Base-by-base conservation (phyloP, 495 filamentous ascomycete species). In the Chaetomium cochliodes region DNA sequence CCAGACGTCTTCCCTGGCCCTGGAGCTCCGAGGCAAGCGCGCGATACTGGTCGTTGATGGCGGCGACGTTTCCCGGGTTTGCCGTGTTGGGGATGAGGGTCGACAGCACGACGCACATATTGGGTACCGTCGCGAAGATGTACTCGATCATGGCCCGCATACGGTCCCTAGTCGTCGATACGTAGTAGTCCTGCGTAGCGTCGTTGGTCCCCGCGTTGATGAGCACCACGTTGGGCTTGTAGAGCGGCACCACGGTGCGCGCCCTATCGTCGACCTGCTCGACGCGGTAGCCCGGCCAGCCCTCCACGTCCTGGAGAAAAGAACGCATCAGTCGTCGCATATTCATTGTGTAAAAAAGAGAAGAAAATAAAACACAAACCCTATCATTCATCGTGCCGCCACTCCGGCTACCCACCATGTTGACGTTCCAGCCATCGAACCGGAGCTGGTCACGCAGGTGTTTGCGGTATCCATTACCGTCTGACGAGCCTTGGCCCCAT, bases 361-460 rank as follows among this genome's bases (percentile, higher is more conserved):
- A 52, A 26, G 8, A 23, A 28, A 23, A 25, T 33, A 37, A 25
- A 22, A 15, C 7, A 77, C 72, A 16, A 74, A 60, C 78, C 67
- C 82, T 82, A 61, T 85, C 74, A 26, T 70, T 53, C 82, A 83
- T 84, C 7, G 69, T 79, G 3, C 82, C 82, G 64, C 68, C 69
- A 18, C 63, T 64, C 41, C 67, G 55, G 49, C 72, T 76, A 15
- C 82, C 82, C 16, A 84, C 74, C 77, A 84, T 83, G 65, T 82
- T 76, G 3, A 82, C 80, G 25, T 44, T 39, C 30, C 68, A 70
- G 26, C 73, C 72, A 39, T 68, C 41, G 25, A 54, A 51, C 28
- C 67, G 58, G 15, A 75, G 66, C 61, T 64, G 56, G 20, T 67
- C 63, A 6, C 74, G 61, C 1, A 75, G 61, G 12, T 13, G 55